Conservation (phyloP, 2,329 filamentous ascomycete genomes). For the Stagonosporopsis chrysanthemi region DNA sequence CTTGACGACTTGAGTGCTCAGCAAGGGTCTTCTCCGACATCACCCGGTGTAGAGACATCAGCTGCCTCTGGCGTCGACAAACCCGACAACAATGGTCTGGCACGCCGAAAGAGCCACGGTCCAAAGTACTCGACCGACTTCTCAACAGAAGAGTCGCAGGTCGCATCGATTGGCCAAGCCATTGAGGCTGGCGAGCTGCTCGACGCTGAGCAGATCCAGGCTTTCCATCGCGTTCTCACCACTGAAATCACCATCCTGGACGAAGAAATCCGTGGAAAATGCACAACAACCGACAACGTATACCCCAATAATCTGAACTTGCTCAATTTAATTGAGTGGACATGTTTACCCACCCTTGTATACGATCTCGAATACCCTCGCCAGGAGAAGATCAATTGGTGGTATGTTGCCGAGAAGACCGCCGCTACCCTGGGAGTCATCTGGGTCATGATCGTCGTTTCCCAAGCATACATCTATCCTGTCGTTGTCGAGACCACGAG, state of each 20-base stretch:
- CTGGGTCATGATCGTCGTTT: slow-evolving; percentile 80
- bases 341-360: slow-evolving; percentile 76
- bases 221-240: slow-evolving; percentile 71
- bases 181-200: slow-evolving; percentile 69
- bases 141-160: slow-evolving; percentile 60
- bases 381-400: slow-evolving; percentile 74
- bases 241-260: slow-evolving; percentile 70
- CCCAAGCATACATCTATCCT: slow-evolving; percentile 79
- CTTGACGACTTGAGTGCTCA: slow-evolving; percentile 63
- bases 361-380: slow-evolving; percentile 82
- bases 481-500: slow-evolving; percentile 71
- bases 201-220: slow-evolving; percentile 66
- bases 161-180: slow-evolving; percentile 67
- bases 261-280: slow-evolving; percentile 71
- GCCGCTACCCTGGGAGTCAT: slow-evolving; percentile 75
- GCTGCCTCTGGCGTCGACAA: slow-evolving; percentile 28
- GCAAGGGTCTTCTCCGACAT: slow-evolving; percentile 46
- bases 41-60: slow-evolving; percentile 6
- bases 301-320: slow-evolving; percentile 76
- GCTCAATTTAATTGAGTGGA: slow-evolving; percentile 73
- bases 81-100: slow-evolving; percentile 9
- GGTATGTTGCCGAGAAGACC: slow-evolving; percentile 76
- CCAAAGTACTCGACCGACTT: slow-evolving; percentile 55
- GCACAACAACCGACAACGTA: slow-evolving; percentile 56
- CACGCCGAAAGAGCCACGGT: slow-evolving; percentile 44